phyloP scores from a whole-genome alignment of 805 yeast species.

The Kodamaea fukazawae region DNA sequence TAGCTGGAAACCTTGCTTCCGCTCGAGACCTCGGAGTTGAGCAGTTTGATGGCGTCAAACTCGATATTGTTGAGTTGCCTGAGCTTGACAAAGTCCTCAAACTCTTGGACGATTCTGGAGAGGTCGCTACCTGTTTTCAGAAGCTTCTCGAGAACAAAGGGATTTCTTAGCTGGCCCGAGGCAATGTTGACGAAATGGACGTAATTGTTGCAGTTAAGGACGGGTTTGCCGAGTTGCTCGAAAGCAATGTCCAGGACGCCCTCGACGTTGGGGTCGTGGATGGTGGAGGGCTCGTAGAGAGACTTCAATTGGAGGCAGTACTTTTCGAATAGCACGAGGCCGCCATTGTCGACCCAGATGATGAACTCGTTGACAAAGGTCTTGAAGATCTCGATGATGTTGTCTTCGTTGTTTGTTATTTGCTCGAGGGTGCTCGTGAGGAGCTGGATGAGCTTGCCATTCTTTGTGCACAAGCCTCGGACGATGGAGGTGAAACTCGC shows the following conservation, averaged over 20 bases:
- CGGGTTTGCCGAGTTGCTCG: slow-evolving; percentile 27
- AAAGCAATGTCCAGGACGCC: slow-evolving; percentile 1
- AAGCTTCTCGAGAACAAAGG: slow-evolving; percentile 37
- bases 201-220: slow-evolving; percentile 30
- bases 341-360: slow-evolving; percentile 36
- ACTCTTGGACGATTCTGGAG: slow-evolving; percentile 16
- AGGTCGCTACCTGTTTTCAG: slow-evolving; percentile 14
- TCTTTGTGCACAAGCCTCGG: slow-evolving; percentile 41
- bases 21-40: slow-evolving; percentile 2
- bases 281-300: slow-evolving; percentile 7
- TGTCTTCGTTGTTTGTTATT: slow-evolving; percentile 11
- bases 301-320: slow-evolving; percentile 20
- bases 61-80: slow-evolving; percentile 30
- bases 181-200: slow-evolving; percentile 26
- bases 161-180: slow-evolving; percentile 29
- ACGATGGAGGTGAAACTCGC: slow-evolving; percentile 26
- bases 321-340: slow-evolving; percentile 33
- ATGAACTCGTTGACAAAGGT: slow-evolving; percentile 37
- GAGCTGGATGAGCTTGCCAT: slow-evolving; percentile 25
- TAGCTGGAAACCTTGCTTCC: slow-evolving; percentile 33
- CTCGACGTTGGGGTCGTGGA: slow-evolving; percentile 6
- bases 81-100: slow-evolving; percentile 13
- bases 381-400: slow-evolving; percentile 31
- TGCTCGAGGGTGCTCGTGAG: slow-evolving; percentile 17
- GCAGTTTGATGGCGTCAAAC: slow-evolving; percentile 32